Base-by-base conservation (phyloP, 2,329 filamentous ascomycete genomes). In the Stagonosporopsis chrysanthemi region DNA sequence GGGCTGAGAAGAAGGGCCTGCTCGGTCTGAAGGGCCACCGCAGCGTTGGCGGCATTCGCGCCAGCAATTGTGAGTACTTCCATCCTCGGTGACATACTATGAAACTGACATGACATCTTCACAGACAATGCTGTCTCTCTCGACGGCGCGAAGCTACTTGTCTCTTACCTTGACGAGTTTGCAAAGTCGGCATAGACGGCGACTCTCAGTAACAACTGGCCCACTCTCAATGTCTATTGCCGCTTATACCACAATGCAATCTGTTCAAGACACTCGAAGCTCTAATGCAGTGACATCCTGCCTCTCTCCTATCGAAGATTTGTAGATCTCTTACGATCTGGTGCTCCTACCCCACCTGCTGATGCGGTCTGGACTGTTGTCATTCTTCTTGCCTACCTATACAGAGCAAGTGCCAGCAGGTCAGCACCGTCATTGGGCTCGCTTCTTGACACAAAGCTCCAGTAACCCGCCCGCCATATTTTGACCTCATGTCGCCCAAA, bases 11-110 rank as follows among this genome's bases (percentile, higher is more conserved):
- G 58, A 82, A 81, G 50, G 87, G 90, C 0, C 80, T 97, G 23
- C 86, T 88, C 24, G 94, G 92, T 0, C 80, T 97, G 40, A 97
- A 96, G 80, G 94, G 94, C 0, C 94, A 98, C 75, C 85, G 94
- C 60, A 90, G 85, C 58, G 89, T 98, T 2, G 91, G 92, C 15
- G 93, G 93, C 26, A 93, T 97, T 60, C 86, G 94, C 14, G 89
- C 89, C 19, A 90, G 86, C 76, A 97, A 95, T 75, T 98, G 78
- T 80, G 65, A 78, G 77, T 77, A 38, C 17, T 35, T 14, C 40
- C 12, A 19, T 22, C 26, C 24, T 14, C 6, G n/a, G 26, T 23
- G n/a, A 6, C 6, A 28, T 22, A 4, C 7, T 28, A 52, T 15
- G 24, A 26, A 22, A 23, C 54, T 56, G 12, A 46, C 29, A 12